These are phyloP conservation scores for Diaporthe citri DNA, from an alignment of 2,329 filamentous ascomycete genomes.

Conservation along the genomic window DNA sequence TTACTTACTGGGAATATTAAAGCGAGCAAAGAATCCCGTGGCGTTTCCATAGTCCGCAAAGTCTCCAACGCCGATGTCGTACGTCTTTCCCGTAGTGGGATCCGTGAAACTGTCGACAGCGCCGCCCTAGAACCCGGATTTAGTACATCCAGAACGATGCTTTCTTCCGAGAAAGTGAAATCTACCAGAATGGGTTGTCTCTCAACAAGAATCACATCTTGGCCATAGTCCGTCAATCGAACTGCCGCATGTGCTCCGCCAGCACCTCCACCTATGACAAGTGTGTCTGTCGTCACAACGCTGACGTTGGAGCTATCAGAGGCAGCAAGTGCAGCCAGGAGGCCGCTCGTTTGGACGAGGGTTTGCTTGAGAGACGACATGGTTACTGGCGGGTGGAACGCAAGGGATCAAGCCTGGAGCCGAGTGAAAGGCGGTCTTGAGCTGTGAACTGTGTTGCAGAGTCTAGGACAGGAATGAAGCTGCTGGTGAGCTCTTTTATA, in stretches of 20 bases:
- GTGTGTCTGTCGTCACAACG: constrained; percentile 16
- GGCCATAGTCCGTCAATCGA: constrained; percentile 26
- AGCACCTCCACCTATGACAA: constrained; percentile 33
- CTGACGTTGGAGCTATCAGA: constrained; percentile 1
- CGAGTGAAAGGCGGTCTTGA: background rate
- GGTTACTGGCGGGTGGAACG: background rate
- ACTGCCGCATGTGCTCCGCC: constrained; percentile 33
- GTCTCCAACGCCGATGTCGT: constrained; percentile 11
- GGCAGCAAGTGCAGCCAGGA: background rate
- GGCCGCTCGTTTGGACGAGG: constrained; percentile 14
- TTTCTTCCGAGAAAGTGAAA: background rate
- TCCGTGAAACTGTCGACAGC: constrained; percentile 32
- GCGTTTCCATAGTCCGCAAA: constrained; percentile 30
- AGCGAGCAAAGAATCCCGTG: constrained; percentile 21
- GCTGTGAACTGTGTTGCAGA: background rate
- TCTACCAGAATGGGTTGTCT: constrained; percentile 22
- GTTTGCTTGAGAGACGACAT: constrained; percentile 18
- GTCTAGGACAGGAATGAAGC: background rate
- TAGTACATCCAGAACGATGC: background rate
- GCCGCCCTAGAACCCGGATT: background rate
- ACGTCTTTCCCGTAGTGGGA: background rate
- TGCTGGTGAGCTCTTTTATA: background rate
- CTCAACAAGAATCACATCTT: constrained; percentile 27
- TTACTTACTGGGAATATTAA: constrained; percentile 22
- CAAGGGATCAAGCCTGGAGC: background rate